Evolutionary conservation across 2,329 filamentous ascomycete genomes (phyloP), one percentile per base, ranked within the genome.

Genomic region (Cladobotryum protrusum): DNA sequence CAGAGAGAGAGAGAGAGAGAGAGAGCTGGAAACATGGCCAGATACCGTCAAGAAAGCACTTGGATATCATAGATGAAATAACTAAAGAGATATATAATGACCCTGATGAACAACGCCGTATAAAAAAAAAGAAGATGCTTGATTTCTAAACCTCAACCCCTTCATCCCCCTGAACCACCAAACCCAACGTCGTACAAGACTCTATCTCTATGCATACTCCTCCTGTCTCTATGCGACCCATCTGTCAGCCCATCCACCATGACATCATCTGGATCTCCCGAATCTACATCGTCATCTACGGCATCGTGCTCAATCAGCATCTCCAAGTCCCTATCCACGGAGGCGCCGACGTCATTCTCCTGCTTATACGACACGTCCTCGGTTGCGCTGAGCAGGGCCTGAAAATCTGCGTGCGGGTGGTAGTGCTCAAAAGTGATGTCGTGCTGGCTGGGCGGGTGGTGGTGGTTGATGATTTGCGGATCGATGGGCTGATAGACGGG

Each of bases 401-500:
- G 76, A 57, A 81, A 79, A 41, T 79, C 72, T 1, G 74, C 66
- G 20, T 77, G 72, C 3, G 69, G 59, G 49, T 69, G 63, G 56
- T 69, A 67, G 44, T 71, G 63, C 46, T 70, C 67, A 52, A 75
- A 76, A 18, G 66, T 57, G 42, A 59, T 61, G 50, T 71, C 64
- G 9, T 60, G 60, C 39, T 52, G 47, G 2, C 17, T 19, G 40
- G 48, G 35, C 29, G 47, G 43, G 35, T 63, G 60, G 19, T 67
- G 58, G 46, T 75, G 72, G 42, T 69, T 73, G 57, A 81, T 80
- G 48, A 81, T 80, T 56, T 78, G 77, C n/a, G 78, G 78, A 59
- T 82, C 78, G 61, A 82, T 81, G 20, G 77, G 78, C 47, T 79
- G 75, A 59, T 76, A 77, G 24, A 72, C 64, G 29, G 66, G 65